These are phyloP conservation scores for Trichoderma semiorbis DNA, from an alignment of 2,329 filamentous ascomycete genomes.

Conservation along the genomic window DNA sequence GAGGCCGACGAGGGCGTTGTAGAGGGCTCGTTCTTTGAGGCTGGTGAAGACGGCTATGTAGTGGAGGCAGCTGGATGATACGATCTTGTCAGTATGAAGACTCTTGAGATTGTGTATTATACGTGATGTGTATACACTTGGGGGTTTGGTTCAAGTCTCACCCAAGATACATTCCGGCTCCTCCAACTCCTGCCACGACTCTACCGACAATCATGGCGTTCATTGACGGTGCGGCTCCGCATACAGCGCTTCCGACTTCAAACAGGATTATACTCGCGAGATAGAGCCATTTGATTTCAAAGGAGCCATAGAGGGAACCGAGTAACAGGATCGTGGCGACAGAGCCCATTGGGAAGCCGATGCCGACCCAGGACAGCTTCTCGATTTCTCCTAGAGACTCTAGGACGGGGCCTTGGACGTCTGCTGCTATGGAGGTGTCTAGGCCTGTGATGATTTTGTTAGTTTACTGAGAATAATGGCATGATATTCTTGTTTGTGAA, in stretches of 20 bases:
- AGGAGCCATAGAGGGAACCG: slow-evolving; percentile 22
- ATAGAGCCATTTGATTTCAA: slow-evolving; percentile 29
- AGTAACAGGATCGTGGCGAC: not conserved
- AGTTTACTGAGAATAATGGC: not conserved
- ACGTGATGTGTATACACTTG: not conserved
- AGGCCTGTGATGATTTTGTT: not conserved
- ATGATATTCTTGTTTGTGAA: not conserved
- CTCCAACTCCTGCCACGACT: slow-evolving; percentile 40
- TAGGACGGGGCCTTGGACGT: slow-evolving; percentile 22
- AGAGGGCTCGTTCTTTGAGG: not conserved
- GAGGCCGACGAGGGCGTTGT: not conserved
- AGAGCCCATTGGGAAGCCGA: slow-evolving; percentile 17
- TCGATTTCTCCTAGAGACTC: slow-evolving; percentile 19
- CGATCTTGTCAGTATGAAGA: not conserved
- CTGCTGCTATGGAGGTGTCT: slow-evolving; percentile 15
- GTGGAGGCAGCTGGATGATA: not conserved
- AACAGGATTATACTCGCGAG: slow-evolving; percentile 21
- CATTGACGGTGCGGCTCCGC: slow-evolving; percentile 40
- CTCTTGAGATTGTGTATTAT: not conserved
- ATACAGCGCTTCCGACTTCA: slow-evolving; percentile 31
- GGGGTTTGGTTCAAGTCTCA: not conserved
- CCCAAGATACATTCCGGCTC: slow-evolving; percentile 34
- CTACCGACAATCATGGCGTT: slow-evolving; percentile 43
- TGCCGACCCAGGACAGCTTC: slow-evolving; percentile 22
- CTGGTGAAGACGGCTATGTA: not conserved